These are phyloP conservation scores for Sclerospora graminicola DNA, from an alignment of 352 stramenopile species.

Conservation along the genomic window DNA sequence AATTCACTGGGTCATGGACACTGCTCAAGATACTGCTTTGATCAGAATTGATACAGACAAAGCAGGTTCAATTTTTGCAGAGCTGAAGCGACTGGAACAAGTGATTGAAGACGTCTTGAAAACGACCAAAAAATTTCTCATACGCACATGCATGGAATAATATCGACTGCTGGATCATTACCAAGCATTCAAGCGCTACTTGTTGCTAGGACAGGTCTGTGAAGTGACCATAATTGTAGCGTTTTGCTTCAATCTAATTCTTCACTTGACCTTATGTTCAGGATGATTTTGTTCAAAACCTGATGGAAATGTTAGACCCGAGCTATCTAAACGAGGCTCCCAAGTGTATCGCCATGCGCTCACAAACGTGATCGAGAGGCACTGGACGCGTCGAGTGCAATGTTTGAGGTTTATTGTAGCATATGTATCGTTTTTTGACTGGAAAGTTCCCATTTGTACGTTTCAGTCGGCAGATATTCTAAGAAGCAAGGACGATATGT, in stretches of 20 bases:
- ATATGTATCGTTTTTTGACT: not conserved
- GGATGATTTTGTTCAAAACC: slow-evolving; percentile 95
- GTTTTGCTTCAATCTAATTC: not conserved
- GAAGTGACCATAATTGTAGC: not conserved
- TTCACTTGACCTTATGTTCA: slow-evolving; percentile 9
- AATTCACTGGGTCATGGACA: slow-evolving; percentile 65
- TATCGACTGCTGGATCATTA: slow-evolving; percentile 93
- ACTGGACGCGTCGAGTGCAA: slow-evolving; percentile 92
- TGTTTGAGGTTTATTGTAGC: slow-evolving; percentile 70
- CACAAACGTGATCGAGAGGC: slow-evolving; percentile 90
- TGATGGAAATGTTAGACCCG: slow-evolving; percentile 90
- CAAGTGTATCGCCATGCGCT: slow-evolving; percentile 95
- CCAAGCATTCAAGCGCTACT: slow-evolving; percentile 92
- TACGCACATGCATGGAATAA: slow-evolving; percentile 88
- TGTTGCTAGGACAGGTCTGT: slow-evolving; percentile 93
- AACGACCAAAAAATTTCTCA: slow-evolving; percentile 86
- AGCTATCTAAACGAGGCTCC: slow-evolving; percentile 83
- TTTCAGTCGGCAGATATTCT: slow-evolving; percentile 82
- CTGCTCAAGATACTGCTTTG: slow-evolving; percentile 27
- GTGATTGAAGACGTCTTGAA: slow-evolving; percentile 74
- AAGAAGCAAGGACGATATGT: too few species aligned
- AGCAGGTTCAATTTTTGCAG: slow-evolving; percentile 55
- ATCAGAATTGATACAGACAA: slow-evolving; percentile 41
- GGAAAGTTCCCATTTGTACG: not conserved
- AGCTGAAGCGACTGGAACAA: slow-evolving; percentile 54